A percentile compares a stretch with the other conserved stretches of the same genome.
Conservation (phyloP, 108 stramenopile genomes). For the Skeletonema menzelii region DNA sequence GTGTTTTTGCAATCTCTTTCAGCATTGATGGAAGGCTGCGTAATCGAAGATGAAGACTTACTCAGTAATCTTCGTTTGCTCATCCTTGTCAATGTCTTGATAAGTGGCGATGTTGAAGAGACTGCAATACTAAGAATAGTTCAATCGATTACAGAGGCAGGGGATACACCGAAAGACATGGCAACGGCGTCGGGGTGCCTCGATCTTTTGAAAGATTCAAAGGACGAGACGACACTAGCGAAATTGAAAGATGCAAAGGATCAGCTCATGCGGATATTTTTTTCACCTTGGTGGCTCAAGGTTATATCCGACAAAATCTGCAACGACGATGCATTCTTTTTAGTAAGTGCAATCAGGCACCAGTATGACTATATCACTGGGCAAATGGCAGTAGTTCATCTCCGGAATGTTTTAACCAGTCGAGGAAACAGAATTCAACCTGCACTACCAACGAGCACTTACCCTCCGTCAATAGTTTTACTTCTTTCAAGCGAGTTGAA, state of each 20-base stretch:
- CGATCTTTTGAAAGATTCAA: background rate
- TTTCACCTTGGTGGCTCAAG: conserved; percentile 9
- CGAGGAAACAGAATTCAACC: background rate
- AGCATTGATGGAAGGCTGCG: background rate
- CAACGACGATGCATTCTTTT: conserved; percentile 10
- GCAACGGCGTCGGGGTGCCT: background rate
- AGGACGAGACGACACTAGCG: background rate
- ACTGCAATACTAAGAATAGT: background rate
- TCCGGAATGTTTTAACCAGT: conserved; percentile 2
- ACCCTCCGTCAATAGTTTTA: background rate
- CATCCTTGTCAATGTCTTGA: background rate
- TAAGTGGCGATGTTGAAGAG: background rate
- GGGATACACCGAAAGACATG: background rate
- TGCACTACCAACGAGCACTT: background rate
- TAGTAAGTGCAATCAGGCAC: conserved; percentile 1
- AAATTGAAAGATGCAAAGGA: background rate
- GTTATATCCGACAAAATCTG: background rate
- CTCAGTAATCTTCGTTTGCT: background rate
- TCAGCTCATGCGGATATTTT: conserved; percentile 17
- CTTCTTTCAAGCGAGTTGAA: background rate
- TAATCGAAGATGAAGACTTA: background rate
- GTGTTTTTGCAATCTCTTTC: conserved; percentile 10
- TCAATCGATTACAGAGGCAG: background rate
- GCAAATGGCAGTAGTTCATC: conserved; percentile 15
- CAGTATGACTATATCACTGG: background rate